phyloP scores from a whole-genome alignment of 2,329 filamentous ascomycete genomes.

The Aspergillus uvarum region DNA sequence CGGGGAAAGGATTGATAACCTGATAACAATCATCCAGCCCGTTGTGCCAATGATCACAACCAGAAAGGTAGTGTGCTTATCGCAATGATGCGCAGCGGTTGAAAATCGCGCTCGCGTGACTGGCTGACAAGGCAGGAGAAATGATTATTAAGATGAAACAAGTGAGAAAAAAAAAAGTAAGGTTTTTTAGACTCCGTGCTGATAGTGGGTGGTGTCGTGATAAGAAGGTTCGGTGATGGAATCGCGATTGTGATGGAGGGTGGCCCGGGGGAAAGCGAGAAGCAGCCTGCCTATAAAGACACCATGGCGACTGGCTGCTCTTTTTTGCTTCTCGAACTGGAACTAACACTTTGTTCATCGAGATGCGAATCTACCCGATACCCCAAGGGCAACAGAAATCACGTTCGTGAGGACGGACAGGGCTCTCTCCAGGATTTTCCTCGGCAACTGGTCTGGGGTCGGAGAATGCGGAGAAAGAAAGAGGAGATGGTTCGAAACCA shows the following conservation, averaged over 20 bases:
- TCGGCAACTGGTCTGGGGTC: background rate
- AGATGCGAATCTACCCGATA: no score
- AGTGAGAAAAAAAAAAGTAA: background rate
- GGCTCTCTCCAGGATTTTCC: background rate
- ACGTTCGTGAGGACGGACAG: no score
- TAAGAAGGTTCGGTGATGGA: background rate
- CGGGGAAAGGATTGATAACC: background rate
- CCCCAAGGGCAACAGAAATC: no score
- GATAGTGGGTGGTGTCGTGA: background rate
- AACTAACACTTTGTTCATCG: no score
- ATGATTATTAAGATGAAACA: no score
- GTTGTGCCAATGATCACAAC: background rate
- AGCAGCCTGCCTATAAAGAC: background rate
- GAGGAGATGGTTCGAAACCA: background rate
- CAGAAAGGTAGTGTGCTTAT: background rate
- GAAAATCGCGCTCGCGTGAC: background rate
- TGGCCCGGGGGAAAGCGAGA: no score
- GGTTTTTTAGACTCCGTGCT: background rate
- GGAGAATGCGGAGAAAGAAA: background rate
- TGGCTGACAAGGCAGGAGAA: background rate
- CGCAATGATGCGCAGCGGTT: background rate
- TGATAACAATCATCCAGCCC: background rate
- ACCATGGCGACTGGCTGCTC: background rate
- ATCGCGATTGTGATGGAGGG: background rate
- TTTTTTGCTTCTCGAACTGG: no score